These are phyloP conservation scores for Chlorophyllum brunneum DNA, from an alignment of 768 basidiomycete genomes.

Conservation along the genomic window DNA sequence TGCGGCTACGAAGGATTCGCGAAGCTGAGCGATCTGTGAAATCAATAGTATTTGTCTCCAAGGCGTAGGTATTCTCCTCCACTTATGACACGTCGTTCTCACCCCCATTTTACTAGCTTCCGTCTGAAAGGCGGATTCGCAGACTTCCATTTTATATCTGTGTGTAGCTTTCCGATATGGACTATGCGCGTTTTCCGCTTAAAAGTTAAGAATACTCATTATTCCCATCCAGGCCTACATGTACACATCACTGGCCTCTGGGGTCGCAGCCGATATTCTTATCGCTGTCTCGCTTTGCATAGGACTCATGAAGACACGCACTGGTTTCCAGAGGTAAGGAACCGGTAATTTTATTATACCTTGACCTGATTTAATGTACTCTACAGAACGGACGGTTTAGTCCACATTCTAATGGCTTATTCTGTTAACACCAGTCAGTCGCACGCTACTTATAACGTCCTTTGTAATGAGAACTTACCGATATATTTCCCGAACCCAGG, in stretches of 20 bases:
- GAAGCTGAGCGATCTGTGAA: neutral
- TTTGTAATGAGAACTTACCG: neutral
- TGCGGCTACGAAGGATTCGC: neutral
- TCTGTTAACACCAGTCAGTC: constrained; percentile 19
- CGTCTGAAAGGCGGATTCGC: constrained; percentile 1
- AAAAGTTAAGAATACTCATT: too few relatives aligned
- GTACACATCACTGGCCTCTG: constrained; percentile 20
- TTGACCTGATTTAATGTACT: too few relatives aligned
- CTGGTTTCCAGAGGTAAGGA: constrained; percentile 21
- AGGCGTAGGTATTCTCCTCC: constrained; percentile 5
- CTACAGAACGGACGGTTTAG: constrained; percentile 18
- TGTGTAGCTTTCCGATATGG: neutral
- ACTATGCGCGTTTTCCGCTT: too few relatives aligned
- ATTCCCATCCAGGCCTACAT: constrained; percentile 21
- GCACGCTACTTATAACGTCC: neutral
- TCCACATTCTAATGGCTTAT: constrained; percentile 21
- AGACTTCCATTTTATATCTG: constrained; percentile 1
- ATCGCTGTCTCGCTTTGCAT: constrained; percentile 21
- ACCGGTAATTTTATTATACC: neutral
- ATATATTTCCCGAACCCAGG: constrained; percentile 11
- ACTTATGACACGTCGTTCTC: neutral
- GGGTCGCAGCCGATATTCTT: constrained; percentile 19
- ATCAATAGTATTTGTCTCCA: constrained; percentile 3
- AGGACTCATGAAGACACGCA: constrained; percentile 20
- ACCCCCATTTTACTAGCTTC: neutral